A percentile compares a stretch with the other conserved stretches of the same genome.
Evolutionary conservation across 164 flowering plant genomes (phyloP).

Genomic region (Echeveria elegans): DNA sequence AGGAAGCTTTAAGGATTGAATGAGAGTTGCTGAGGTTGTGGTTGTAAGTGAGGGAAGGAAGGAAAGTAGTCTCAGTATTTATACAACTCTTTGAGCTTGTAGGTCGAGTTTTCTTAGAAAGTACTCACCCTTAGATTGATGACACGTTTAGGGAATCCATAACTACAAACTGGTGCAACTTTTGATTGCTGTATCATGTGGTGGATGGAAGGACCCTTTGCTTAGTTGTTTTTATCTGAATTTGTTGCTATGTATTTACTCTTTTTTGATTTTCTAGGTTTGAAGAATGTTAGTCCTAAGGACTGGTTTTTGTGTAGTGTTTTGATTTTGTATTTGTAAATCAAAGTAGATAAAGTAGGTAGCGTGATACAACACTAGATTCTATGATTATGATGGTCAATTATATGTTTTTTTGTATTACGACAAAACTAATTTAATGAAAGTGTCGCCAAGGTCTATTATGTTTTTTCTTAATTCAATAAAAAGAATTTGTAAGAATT

Average conservation of each 20-base stretch:
- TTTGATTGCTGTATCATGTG: background rate
- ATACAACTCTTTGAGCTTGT: background rate
- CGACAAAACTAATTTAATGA: too few species aligned
- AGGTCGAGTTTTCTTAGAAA: background rate
- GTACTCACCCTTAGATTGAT: background rate
- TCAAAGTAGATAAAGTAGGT: too few species aligned
- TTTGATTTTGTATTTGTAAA: too few species aligned
- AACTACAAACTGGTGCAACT: background rate
- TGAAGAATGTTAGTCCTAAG: background rate
- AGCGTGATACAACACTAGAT: background rate
- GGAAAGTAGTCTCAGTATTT: too few species aligned
- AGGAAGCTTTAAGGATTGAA: background rate
- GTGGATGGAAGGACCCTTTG: background rate
- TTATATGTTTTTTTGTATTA: slow-evolving; percentile 18
- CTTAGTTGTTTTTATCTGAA: background rate
- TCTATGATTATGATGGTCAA: slow-evolving; percentile 10
- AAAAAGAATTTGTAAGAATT: too few species aligned
- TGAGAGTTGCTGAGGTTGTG: background rate
- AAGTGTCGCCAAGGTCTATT: too few species aligned
- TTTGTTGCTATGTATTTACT: background rate
- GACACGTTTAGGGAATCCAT: background rate
- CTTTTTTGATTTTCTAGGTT: background rate
- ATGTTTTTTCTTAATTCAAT: too few species aligned
- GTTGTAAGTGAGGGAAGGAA: background rate
- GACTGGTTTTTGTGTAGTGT: background rate